Conservation (phyloP, 2,329 filamentous ascomycete species). For the Clonostachys solani region DNA sequence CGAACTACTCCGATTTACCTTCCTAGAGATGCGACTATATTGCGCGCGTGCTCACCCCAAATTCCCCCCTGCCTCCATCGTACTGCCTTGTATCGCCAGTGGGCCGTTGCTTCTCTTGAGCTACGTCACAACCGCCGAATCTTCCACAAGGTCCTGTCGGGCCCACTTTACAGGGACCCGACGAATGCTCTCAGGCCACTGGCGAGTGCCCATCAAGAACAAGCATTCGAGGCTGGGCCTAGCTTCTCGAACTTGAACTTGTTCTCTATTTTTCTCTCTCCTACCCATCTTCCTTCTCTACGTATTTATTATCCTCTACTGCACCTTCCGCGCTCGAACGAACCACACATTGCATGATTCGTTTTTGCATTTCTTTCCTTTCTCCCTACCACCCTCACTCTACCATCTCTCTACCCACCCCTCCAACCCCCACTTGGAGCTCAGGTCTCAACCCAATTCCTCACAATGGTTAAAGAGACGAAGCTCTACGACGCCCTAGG, state of each 20-base stretch:
- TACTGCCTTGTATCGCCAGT: not conserved
- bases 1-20: not conserved
- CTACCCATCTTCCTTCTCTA: not conserved
- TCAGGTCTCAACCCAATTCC: not conserved
- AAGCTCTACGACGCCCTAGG: conserved; percentile 88
- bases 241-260: too few relatives aligned
- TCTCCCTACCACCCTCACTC: not conserved
- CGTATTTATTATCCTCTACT: not conserved
- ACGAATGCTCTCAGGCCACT: too few relatives aligned
- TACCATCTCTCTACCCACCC: not conserved
- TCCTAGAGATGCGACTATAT: not conserved
- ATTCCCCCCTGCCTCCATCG: not conserved
- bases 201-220: too few relatives aligned
- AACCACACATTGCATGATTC: not conserved
- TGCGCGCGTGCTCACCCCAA: not conserved
- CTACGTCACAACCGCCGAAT: conserved; percentile 3
- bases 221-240: too few relatives aligned
- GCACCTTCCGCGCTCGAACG: not conserved
- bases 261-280: not conserved
- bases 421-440: not conserved
- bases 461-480: conserved; percentile 82
- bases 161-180: not conserved
- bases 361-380: not conserved
- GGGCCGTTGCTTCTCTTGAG: not conserved
- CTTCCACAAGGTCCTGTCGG: conserved; percentile 4